Percentiles rank a stretch among this genome's conserved stretches.
phyloP scores from a whole-genome alignment of 2,329 filamentous ascomycete species.

The Verticillium dahliae region DNA sequence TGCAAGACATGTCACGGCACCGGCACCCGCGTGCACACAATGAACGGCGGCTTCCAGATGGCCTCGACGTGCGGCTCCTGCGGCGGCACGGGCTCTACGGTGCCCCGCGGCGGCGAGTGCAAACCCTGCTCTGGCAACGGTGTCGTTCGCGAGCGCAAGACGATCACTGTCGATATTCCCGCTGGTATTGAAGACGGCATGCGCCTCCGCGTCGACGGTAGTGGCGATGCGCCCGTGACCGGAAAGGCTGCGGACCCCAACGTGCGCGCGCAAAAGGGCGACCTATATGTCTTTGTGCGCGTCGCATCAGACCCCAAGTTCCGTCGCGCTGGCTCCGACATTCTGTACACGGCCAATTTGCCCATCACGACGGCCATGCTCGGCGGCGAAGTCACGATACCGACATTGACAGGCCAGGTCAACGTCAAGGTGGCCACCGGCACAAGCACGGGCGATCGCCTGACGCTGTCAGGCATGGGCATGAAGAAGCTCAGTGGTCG shows the following conservation, averaged over 20 bases:
- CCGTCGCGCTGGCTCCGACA: conserved; percentile 78
- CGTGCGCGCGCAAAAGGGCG: conserved; percentile 65
- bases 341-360: conserved; percentile 85
- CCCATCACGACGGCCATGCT: conserved; percentile 89
- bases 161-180: conserved; percentile 84
- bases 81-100: conserved; percentile 67
- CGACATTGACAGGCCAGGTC: conserved; percentile 84
- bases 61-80: conserved; percentile 80
- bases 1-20: conserved; percentile 82
- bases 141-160: conserved; percentile 75
- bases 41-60: conserved; percentile 95
- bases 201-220: conserved; percentile 76
- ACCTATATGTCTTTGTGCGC: conserved; percentile 85
- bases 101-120: conserved; percentile 78
- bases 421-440: conserved; percentile 88
- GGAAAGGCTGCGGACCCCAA: conserved; percentile 60
- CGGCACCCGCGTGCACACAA: conserved; percentile 78
- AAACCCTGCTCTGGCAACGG: conserved; percentile 73
- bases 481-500: conserved; percentile 79
- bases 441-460: conserved; percentile 85
- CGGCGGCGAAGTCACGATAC: conserved; percentile 82
- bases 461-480: conserved; percentile 83
- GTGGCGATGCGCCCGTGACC: conserved; percentile 80
- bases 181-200: conserved; percentile 96
- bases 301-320: conserved; percentile 90